Base-by-base conservation (phyloP, 176 grass and related monocot genomes). In the Cenchrus fungigraminus region DNA sequence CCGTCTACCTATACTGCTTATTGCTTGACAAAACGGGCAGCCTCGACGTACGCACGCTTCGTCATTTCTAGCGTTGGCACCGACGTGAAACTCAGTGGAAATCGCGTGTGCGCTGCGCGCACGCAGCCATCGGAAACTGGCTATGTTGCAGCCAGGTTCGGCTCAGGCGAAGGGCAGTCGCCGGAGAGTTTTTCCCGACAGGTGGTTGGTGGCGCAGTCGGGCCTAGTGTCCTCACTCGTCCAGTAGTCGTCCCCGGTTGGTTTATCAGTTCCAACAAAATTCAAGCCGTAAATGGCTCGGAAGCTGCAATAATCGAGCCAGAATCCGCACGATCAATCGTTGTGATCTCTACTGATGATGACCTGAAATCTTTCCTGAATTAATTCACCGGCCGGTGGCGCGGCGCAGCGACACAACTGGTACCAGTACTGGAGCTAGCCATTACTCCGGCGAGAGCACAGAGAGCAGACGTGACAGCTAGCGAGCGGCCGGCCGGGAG, bases 71-170 rank as follows among this genome's bases (percentile, higher is more conserved):
- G 53, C 44, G 64, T 50, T 49, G 74, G 17, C 53, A 59, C 52
- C 71, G 71, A 75, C 61, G 82, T 37, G 76, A 80, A 43, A 54
- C 12, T 19, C 6, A 15, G 58, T 53, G 12, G 57, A 74, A 71
- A 62, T 52, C 19, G n/a, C 19, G 69, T 47, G 40, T 17, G 17
- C 4, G 16, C 2, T 58, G 22, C 51, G 37, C 12, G 19, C 10
- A 19, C 46, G 57, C 13, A 46, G 83, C 16, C 28, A 12, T 3
- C 0, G 43, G 32, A 52, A 63, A 63, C 19, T 37, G 53, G 22
- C 10, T 68, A 78, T 85, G 52, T 60, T 78, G 64, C 64, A 16
- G 16, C 40, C 83, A 70, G 52, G 52, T 78, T 46, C 45, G 45
- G 4, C 14, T 3, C 22, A n/a, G 12, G 10, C 40, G 50, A 78